Evolutionary conservation across 805 yeast genomes (phyloP), one percentile per base, ranked within the genome.

Genomic region (Ogataea trehalophila): DNA sequence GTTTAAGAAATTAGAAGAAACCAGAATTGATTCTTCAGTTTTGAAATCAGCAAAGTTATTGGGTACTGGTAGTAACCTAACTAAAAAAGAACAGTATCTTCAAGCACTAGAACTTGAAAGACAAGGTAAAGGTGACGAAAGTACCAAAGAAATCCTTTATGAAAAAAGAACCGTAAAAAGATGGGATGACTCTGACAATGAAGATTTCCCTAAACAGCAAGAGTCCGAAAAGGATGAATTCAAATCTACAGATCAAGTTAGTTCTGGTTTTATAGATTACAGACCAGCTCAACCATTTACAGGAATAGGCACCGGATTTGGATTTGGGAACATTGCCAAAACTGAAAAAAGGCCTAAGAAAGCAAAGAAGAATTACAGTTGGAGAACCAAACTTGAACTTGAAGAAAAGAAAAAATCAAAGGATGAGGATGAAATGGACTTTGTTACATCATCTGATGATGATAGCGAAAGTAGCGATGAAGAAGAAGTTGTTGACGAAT

Each of bases 71-170:
- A 55, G 49, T 15, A 72, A 68, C 45, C 73, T 70, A 43, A 86
- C 96, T 1, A 79, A 77, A 53, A 75, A 72, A 45, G 91, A 87
- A 58, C 79, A 77, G 50, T 76, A 88, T 67, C 67, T 75, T n/a
- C 92, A 87, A 58, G 96, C 96, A 0, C 62, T 87, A 46, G 77
- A 77, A 44, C 67, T 83, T 37, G 96, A 89, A 59, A 73, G 74
- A 49, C 82, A 80, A 59, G 96, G 96, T 2, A 71, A 85, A 49
- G 84, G 78, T 1, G 79, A 77, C 61, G 89, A 81, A 2, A 65
- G 68, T 34, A 83, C 88, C 0, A 73, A 69, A 42, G 83, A 76
- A 20, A 72, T 87, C 18, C 65, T 87, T 29, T 87, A 85, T 59
- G 95, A 87, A 62, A 81, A 83, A 57, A 73, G 84, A 51, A 77